These are phyloP conservation scores for Sugiyamaella paludigena DNA, from an alignment of 1,139 yeast species.

Conservation along the genomic window DNA sequence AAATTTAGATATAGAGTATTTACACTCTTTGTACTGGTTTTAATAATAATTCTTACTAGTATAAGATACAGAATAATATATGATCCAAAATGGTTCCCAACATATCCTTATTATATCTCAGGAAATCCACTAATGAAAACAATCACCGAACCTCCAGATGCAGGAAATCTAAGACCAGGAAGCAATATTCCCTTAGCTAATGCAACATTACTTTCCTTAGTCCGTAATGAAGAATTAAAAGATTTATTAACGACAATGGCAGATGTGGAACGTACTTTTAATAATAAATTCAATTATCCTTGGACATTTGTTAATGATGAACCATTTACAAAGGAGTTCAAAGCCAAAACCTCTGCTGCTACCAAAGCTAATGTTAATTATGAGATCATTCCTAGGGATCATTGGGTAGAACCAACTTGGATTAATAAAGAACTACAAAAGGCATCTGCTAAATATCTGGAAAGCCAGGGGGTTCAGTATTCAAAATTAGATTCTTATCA, in stretches of 20 bases:
- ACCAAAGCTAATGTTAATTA: constrained; percentile 57
- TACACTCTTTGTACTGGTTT: background rate
- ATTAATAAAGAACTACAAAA: constrained; percentile 49
- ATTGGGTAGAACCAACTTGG: constrained; percentile 64
- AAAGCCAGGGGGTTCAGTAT: constrained; percentile 56
- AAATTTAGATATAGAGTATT: constrained; percentile 6
- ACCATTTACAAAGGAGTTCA: constrained; percentile 60
- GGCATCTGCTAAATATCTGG: constrained; percentile 40
- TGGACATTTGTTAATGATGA: constrained; percentile 77
- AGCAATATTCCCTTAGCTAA: constrained; percentile 46
- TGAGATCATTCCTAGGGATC: constrained; percentile 49
- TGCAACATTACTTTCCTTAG: constrained; percentile 73
- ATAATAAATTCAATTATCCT: constrained; percentile 69
- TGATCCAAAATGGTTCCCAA: constrained; percentile 24
- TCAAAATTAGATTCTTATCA: constrained; percentile 62
- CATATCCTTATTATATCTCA: constrained; percentile 28
- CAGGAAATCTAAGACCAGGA: constrained; percentile 10
- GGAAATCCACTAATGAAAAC: constrained; percentile 28
- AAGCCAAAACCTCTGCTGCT: constrained; percentile 39
- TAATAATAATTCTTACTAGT: background rate
- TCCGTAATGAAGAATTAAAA: constrained; percentile 59
- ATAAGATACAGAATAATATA: background rate
- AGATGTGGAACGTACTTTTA: constrained; percentile 62
- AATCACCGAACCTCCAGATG: constrained; percentile 25
- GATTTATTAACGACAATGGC: constrained; percentile 52